These are phyloP conservation scores for Diaporthe australafricana DNA, from an alignment of 2,329 filamentous ascomycete species.

Conservation along the genomic window DNA sequence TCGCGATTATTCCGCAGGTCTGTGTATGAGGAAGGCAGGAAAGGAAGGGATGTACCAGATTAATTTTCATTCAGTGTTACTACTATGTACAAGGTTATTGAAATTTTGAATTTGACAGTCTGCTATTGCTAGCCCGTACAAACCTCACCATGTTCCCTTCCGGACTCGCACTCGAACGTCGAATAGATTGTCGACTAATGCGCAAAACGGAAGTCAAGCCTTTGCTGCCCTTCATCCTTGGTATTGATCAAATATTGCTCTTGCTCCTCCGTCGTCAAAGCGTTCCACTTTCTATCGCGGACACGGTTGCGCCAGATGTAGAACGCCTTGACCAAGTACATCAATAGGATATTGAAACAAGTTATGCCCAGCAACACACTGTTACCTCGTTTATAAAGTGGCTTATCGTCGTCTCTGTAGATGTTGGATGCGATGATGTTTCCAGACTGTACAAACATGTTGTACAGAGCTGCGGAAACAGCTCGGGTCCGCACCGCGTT, in stretches of 20 bases:
- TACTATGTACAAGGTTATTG: too few relatives aligned
- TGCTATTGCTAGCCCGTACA: too few relatives aligned
- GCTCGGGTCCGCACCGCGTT: conserved; percentile 61
- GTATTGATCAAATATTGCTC: conserved; percentile 61
- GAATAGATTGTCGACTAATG: conserved; percentile 43
- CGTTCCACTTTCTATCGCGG: conserved; percentile 56
- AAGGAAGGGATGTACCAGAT: too few relatives aligned
- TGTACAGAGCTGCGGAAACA: conserved; percentile 61
- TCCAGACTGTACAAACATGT: conserved; percentile 59
- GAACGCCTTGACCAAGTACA: conserved; percentile 57
- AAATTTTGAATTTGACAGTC: too few relatives aligned
- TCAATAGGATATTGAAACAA: conserved; percentile 59
- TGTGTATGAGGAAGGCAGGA: too few relatives aligned
- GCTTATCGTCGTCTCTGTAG: conserved; percentile 66
- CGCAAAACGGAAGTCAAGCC: conserved; percentile 65
- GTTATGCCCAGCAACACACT: conserved; percentile 60
- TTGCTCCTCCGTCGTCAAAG: conserved; percentile 57
- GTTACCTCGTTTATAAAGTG: conserved; percentile 63
- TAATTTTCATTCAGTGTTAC: too few relatives aligned
- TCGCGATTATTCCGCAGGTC: too few relatives aligned
- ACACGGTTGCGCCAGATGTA: conserved; percentile 60
- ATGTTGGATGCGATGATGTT: conserved; percentile 61
- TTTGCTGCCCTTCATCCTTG: conserved; percentile 64
- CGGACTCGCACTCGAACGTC: too few relatives aligned
- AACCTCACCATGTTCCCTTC: neutral